A percentile compares a stretch with the other conserved stretches of the same genome.
Evolutionary conservation across 2,329 filamentous ascomycete genomes (phyloP).

Genomic region (Hymenoscyphus fructigenus): DNA sequence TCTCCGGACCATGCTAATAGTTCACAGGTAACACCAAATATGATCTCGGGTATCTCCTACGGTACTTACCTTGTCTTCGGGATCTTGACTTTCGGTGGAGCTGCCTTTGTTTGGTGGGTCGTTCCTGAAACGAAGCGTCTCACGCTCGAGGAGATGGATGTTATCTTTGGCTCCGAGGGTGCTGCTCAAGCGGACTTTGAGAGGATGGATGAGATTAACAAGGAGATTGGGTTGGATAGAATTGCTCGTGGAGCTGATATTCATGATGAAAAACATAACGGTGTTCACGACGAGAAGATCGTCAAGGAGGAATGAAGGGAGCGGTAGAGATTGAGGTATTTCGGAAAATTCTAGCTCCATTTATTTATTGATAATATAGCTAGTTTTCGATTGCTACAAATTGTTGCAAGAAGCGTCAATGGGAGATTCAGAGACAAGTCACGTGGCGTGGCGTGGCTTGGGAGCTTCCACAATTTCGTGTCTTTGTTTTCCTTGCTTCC

Average conservation of each 20-base stretch:
- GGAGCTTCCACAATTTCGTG: not conserved
- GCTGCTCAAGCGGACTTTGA: slow-evolving; percentile 65
- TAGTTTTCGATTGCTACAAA: not conserved
- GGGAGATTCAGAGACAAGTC: not conserved
- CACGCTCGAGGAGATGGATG: slow-evolving; percentile 58
- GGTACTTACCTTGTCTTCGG: slow-evolving; percentile 74
- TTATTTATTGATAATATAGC: not conserved
- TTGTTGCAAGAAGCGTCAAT: no score
- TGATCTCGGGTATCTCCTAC: slow-evolving; percentile 63
- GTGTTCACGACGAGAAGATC: slow-evolving; percentile 2
- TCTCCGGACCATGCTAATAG: slow-evolving; percentile 1
- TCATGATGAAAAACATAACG: slow-evolving; percentile 3
- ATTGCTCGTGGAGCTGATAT: slow-evolving; percentile 15
- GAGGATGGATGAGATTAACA: slow-evolving; percentile 71
- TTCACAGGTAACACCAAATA: slow-evolving; percentile 63
- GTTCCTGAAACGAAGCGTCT: slow-evolving; percentile 55
- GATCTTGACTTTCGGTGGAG: slow-evolving; percentile 60
- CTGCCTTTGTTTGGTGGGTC: slow-evolving; percentile 50
- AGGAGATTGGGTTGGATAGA: slow-evolving; percentile 60
- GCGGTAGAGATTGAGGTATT: not conserved
- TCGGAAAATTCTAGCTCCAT: not conserved
- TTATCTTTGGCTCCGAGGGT: slow-evolving; percentile 67
- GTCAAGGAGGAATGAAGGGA: slow-evolving; percentile 9
- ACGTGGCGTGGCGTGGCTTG: not conserved
- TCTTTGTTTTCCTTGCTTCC: not conserved